phyloP scores from a whole-genome alignment of 73 alveolate species.

The Breviolum minutum region DNA sequence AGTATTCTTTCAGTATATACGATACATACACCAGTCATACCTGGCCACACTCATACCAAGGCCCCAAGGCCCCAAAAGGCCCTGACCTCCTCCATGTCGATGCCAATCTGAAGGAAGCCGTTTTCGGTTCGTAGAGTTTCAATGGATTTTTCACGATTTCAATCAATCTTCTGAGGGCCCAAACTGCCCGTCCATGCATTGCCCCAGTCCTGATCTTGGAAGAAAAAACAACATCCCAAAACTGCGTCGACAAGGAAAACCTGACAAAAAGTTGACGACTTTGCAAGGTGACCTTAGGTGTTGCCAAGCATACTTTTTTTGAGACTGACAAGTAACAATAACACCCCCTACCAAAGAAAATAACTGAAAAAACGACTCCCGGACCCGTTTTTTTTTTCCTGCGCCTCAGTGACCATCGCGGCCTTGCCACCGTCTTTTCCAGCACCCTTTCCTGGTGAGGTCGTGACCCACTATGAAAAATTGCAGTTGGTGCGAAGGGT shows the following conservation, averaged over 20 bases:
- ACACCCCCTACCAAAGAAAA: too few species aligned
- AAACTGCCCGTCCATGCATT: conserved; percentile 43
- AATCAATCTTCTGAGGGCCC: not conserved
- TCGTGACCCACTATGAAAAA: too few species aligned
- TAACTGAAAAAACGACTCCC: too few species aligned
- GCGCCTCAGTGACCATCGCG: not conserved
- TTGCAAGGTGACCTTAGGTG: too few species aligned
- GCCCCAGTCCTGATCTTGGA: conserved; percentile 46
- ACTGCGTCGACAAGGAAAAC: too few species aligned
- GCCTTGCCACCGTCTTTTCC: not conserved
- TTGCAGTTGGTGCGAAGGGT: too few species aligned
- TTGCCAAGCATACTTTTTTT: not conserved
- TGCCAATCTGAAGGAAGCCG: not conserved
- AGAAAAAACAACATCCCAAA: too few species aligned
- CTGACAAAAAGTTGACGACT: too few species aligned
- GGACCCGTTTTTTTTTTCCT: not conserved
- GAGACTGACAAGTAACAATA: not conserved
- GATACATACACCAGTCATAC: not conserved
- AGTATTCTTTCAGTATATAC: too few species aligned
- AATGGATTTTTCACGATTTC: not conserved
- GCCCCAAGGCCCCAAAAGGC: not conserved
- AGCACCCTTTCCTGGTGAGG: not conserved
- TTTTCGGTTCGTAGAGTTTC: too few species aligned
- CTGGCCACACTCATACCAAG: not conserved
- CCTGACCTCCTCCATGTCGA: not conserved